Evolutionary conservation across 805 yeast species (phyloP), one percentile per base, ranked within the genome.

Genomic region (Kazachstania psychrophila): DNA sequence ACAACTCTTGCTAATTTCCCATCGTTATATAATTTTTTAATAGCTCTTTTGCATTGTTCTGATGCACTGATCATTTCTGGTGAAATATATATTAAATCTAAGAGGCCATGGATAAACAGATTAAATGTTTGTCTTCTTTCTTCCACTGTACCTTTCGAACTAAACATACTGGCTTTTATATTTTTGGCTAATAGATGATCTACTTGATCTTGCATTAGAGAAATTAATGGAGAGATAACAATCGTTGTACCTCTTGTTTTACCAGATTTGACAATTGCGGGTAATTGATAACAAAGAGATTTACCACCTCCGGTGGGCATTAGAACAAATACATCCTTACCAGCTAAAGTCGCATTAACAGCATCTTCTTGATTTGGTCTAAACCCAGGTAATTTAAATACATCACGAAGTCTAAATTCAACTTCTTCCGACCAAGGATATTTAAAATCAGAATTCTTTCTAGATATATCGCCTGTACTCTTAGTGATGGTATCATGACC

Each of bases 221-320:
- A 92, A 29, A 92, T 87, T 46, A 92, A 70, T 1, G 99, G 99
- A 0, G 97, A 89, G 7, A 92, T 76, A 7, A 92, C 99, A 27
- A 92, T 74, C 0, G 98, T 87, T 0, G 94, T 81, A 12, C 97
- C 97, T 12, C 60, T 62, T 0, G 95, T 84, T 22, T 58, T 68
- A 1, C 96, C 96, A 1, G 79, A 68, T 26, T 68, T 66, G 1
- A 89, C 77, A 30, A 92, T 65, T 0, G 98, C 96, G 0, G 99
- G 98, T 23, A 92, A 65, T 58, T 92, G 99, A 59, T 88, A 92
- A 55, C 99, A 92, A 28, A 92, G 63, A 0, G 97, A 89, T 56
- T 92, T 92, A 33, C 99, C 99, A 34, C 98, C 98, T 27, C 99
- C 99, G 0, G 99, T 92, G 0, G 99, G 99, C 95, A 92, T 89